Evolutionary conservation across 2,329 filamentous ascomycete species (phyloP).

Genomic region (Monosporascus sp.): DNA sequence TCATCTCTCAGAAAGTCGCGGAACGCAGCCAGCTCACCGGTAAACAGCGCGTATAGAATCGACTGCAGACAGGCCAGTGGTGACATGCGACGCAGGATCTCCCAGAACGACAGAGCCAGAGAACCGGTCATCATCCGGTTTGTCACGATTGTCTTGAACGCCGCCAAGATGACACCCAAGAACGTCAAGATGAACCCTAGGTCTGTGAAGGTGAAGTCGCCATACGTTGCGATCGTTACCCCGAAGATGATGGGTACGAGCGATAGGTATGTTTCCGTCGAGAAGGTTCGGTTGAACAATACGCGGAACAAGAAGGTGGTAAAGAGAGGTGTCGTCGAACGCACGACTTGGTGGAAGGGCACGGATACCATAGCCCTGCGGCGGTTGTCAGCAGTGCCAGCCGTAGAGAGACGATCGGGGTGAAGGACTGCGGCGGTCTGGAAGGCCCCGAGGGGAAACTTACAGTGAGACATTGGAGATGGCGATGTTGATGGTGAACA

Average conservation of each 20-base stretch:
- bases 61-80: constrained; percentile 54
- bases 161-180: constrained; percentile 47
- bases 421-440: not conserved
- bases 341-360: constrained; percentile 61
- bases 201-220: constrained; percentile 58
- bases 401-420: not conserved
- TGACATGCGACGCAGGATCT: constrained; percentile 58
- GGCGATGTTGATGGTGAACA: constrained; percentile 60
- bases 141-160: constrained; percentile 57
- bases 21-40: constrained; percentile 45
- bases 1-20: constrained; percentile 14
- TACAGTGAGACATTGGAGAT: constrained; percentile 59
- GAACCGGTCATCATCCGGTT: constrained; percentile 60
- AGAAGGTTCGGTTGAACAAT: constrained; percentile 50
- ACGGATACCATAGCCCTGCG: constrained; percentile 51
- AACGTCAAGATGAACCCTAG: constrained; percentile 51
- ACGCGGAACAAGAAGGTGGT: constrained; percentile 56
- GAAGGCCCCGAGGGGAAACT: constrained; percentile 9
- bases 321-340: constrained; percentile 56
- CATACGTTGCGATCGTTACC: constrained; percentile 53
- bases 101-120: constrained; percentile 50
- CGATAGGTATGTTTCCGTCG: constrained; percentile 51
- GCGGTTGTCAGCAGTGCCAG: not conserved
- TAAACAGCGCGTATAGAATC: constrained; percentile 43
- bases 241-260: constrained; percentile 56